Evolutionary conservation across 345 rosid genomes (phyloP), one percentile per base, ranked within the genome.

Genomic region (Pugionium cornutum): DNA sequence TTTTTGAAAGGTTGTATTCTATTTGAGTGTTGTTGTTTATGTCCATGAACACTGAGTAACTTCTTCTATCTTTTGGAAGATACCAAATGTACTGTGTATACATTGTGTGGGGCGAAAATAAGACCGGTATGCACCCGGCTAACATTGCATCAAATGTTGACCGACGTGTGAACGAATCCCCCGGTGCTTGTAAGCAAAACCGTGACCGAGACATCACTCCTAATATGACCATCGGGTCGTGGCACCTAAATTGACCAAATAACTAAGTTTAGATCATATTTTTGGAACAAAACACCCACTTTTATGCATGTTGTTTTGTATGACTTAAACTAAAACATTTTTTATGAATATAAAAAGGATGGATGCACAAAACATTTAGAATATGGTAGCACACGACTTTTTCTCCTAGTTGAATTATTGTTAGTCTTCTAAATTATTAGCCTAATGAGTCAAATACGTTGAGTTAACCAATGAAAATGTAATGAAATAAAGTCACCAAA

Each of bases 91-190:
- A 84, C 33, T 84, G 82, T 37, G 67, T 65, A 53, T 79, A 84
- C 7, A 78, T 80, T 0, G 89, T 80, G 10, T 55, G 70, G 1
- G 79, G 83, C 53, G 80, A 82, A 58, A 84, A 84, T 68, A 84
- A 84, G 2, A 84, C 86, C 0, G 83, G 89, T 41, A 82, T 82
- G 50, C 85, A 84, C 1, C 86, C 82, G 0, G 82, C 80, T 26
- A 84, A 32, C 2, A 84, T 82, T 4, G 89, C 70, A 58, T 84
- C 86, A 42, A 84, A 84, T 1, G 75, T 73, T 32, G 86, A 82
- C 40, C 83, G 56, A 10, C 89, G 77, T 1, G 82, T 84, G 74
- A 46, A 73, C 18, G 89, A 84, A 53, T 84, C 89, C 2, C 86
- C 89, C 1, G 78, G 70, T 5, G 69, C 86, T 64, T 80, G 86